Percentiles rank a stretch among this genome's conserved stretches.
Evolutionary conservation across 169 alveolate genomes (phyloP).

Genomic region (Eimeria acervulina): DNA sequence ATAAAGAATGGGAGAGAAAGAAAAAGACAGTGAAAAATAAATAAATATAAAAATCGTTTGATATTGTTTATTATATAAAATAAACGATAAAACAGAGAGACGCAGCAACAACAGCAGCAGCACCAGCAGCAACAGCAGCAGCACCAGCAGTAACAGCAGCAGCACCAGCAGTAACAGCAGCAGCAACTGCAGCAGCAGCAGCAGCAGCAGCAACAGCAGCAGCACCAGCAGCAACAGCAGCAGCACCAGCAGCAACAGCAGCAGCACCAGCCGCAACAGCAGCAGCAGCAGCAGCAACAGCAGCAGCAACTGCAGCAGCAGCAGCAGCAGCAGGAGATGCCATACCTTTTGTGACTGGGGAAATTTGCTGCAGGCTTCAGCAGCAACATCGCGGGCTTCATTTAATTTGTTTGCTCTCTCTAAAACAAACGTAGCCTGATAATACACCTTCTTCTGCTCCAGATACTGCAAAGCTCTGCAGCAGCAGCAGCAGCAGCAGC

Average conservation of each 20-base stretch:
- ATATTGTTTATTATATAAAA: background rate
- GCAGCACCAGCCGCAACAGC: too few relatives aligned
- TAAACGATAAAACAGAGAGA: slow-evolving; percentile 13
- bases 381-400: too few relatives aligned
- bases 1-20: too few relatives aligned
- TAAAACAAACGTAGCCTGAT: too few relatives aligned
- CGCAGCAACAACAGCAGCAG: background rate
- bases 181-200: background rate
- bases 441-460: too few relatives aligned
- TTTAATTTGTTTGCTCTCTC: too few relatives aligned
- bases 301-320: too few relatives aligned
- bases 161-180: background rate
- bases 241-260: background rate
- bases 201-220: background rate
- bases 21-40: too few relatives aligned
- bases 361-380: background rate
- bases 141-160: background rate
- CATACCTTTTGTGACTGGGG: background rate
- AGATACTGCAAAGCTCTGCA: too few relatives aligned
- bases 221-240: slow-evolving; percentile 79
- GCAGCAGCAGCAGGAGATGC: too few relatives aligned
- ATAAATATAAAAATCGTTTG: slow-evolving; percentile 81
- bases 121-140: background rate
- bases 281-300: too few relatives aligned
- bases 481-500: background rate